These are phyloP conservation scores for Tagetes patula DNA, from an alignment of 129 eudicot genomes.

Conservation along the genomic window DNA sequence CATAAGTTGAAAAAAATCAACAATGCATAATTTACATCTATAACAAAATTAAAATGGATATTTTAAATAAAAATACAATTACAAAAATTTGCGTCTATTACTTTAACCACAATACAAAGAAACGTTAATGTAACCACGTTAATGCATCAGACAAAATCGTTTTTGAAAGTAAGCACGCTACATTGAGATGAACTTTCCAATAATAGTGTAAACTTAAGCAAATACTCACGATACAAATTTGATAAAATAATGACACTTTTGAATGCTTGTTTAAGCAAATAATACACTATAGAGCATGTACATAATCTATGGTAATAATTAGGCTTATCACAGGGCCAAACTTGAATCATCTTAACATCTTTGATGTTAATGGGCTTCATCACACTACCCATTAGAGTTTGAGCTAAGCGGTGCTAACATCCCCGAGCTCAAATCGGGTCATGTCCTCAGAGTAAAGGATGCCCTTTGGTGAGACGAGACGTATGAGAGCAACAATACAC, in stretches of 20 bases:
- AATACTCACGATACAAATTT: background rate
- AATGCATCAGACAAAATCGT: no score
- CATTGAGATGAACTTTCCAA: no score
- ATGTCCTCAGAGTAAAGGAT: slow-evolving; percentile 64
- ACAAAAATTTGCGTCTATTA: no score
- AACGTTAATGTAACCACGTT: no score
- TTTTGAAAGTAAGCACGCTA: no score
- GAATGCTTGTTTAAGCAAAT: slow-evolving; percentile 20
- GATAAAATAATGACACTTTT: slow-evolving; percentile 27
- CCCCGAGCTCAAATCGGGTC: slow-evolving; percentile 44
- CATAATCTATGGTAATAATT: slow-evolving; percentile 22
- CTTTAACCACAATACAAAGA: no score
- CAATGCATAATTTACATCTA: no score
- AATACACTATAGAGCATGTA: slow-evolving; percentile 29
- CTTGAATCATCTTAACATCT: slow-evolving; percentile 17
- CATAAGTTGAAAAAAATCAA: no score
- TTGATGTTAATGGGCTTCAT: background rate
- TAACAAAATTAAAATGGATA: no score
- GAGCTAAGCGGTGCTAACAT: slow-evolving; percentile 46
- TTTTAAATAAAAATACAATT: no score
- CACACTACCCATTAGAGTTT: slow-evolving; percentile 22
- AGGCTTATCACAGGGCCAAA: slow-evolving; percentile 4
- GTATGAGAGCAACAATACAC: slow-evolving; percentile 59
- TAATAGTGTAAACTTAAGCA: background rate
- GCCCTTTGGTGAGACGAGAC: slow-evolving; percentile 67